phyloP scores from a whole-genome alignment of 306 rosid species.

The Cicer pinnatifidum region DNA sequence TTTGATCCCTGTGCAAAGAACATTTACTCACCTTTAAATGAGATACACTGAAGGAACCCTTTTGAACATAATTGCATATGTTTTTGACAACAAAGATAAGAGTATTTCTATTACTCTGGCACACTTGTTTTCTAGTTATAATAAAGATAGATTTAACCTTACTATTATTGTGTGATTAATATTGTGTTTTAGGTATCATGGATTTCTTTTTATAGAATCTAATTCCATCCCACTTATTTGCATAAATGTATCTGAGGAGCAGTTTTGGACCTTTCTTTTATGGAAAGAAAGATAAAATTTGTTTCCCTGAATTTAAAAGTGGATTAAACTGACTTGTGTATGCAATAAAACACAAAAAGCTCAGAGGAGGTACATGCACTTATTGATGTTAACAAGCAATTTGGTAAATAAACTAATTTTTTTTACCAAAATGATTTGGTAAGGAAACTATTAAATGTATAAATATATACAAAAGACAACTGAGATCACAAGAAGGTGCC shows the following conservation, averaged over 20 bases:
- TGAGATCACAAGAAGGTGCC: not conserved
- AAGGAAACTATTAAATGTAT: too few relatives aligned
- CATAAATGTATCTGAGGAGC: constrained; percentile 10
- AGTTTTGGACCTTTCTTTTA: not conserved
- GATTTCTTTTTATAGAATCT: not conserved
- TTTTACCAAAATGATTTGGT: too few relatives aligned
- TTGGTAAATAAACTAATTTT: too few relatives aligned
- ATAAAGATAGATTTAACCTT: not conserved
- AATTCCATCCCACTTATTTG: not conserved
- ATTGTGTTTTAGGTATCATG: not conserved
- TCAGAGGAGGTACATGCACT: too few relatives aligned
- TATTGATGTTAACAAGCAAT: too few relatives aligned
- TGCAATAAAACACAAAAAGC: too few relatives aligned
- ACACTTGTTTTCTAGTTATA: too few relatives aligned
- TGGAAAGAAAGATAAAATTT: not conserved
- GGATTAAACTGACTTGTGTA: too few relatives aligned
- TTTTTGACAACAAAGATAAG: constrained; percentile 26
- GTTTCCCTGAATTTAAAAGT: not conserved
- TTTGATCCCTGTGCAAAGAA: constrained; percentile 69
- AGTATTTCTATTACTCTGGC: too few relatives aligned
- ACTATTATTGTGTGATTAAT: not conserved
- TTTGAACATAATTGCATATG: constrained; percentile 10
- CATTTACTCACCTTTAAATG: constrained; percentile 39
- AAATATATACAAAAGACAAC: not conserved
- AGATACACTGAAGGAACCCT: not conserved